Evolutionary conservation across 139 green algal species (phyloP).

Genomic region (Volvox africanus): DNA sequence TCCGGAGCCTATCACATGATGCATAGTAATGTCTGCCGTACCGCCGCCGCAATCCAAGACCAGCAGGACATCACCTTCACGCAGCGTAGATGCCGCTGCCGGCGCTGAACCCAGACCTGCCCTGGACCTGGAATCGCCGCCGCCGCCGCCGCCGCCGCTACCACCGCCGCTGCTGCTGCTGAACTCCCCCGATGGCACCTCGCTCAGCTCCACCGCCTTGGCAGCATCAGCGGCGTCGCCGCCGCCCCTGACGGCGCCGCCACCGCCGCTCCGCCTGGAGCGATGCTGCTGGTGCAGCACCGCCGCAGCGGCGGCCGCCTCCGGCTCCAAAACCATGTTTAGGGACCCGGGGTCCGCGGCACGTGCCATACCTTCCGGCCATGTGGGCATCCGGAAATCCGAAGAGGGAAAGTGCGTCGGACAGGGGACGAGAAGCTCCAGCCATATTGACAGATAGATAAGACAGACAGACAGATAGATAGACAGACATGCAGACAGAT

Average conservation of each 20-base stretch:
- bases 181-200: not conserved
- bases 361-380: constrained; percentile 10
- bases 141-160: not conserved
- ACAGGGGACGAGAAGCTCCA: no score
- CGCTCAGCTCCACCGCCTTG: not conserved
- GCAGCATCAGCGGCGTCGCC: not conserved
- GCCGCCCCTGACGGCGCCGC: not conserved
- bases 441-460: no score
- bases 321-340: constrained; percentile 11
- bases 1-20: not conserved
- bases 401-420: no score
- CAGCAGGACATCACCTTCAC: constrained; percentile 32
- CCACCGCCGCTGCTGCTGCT: not conserved
- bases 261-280: not conserved
- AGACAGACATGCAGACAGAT: no score
- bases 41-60: constrained; percentile 48
- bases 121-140: not conserved
- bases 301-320: constrained; percentile 17
- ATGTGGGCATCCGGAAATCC: no score
- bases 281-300: constrained; percentile 1
- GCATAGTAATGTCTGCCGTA: constrained; percentile 42
- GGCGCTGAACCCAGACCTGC: not conserved
- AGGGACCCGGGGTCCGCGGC: not conserved
- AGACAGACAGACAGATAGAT: no score
- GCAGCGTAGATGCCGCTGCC: not conserved